Conservation (phyloP, 139 green algal genomes). For the Limnomonas spitsbergensis region DNA sequence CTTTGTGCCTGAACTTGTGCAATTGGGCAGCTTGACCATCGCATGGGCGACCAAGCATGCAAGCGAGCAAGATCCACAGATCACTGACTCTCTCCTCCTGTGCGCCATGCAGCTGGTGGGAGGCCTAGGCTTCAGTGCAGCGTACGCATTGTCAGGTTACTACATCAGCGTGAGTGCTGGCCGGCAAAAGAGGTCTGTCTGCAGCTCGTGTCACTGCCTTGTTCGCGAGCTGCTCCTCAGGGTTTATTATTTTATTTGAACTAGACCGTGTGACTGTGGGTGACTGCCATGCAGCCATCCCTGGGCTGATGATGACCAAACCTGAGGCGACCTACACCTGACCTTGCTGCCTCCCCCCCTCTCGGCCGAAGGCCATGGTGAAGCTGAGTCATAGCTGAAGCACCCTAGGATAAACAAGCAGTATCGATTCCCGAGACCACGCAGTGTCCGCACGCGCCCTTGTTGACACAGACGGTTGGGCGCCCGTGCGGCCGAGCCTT, state of each 20-base stretch:
- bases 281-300: neutral
- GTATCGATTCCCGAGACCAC: too few species aligned
- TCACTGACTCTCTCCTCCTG: neutral
- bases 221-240: neutral
- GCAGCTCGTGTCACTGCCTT: neutral
- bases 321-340: neutral
- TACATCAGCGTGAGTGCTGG: constrained; percentile 4
- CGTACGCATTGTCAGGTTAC: neutral
- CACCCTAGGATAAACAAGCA: too few species aligned
- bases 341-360: neutral
- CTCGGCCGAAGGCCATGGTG: too few species aligned
- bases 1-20: too few species aligned
- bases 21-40: neutral
- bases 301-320: neutral
- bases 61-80: neutral
- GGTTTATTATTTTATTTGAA: neutral
- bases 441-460: too few species aligned
- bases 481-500: too few species aligned
- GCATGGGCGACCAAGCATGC: neutral
- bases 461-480: too few species aligned
- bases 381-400: too few species aligned
- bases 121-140: neutral
- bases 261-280: neutral
- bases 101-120: neutral
- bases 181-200: neutral